These are phyloP conservation scores for Achaetomium macrosporum DNA, from an alignment of 2,329 filamentous ascomycete species.

Conservation along the genomic window DNA sequence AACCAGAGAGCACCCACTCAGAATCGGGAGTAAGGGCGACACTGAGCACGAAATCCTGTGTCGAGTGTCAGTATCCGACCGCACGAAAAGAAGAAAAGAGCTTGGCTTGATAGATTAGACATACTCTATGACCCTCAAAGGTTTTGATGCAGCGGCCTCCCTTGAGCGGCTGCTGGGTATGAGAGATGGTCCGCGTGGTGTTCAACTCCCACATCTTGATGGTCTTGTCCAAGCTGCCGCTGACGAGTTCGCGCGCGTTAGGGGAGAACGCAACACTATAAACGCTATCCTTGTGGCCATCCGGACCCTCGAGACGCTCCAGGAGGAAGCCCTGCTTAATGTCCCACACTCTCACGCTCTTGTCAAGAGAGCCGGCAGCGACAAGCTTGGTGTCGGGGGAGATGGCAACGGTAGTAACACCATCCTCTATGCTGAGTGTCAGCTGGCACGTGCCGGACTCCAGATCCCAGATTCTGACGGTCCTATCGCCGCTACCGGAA, in stretches of 20 bases:
- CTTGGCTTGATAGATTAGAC: constrained; percentile 24
- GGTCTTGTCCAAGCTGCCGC: constrained; percentile 91
- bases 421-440: constrained; percentile 88
- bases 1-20: constrained; percentile 93
- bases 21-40: constrained; percentile 93
- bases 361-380: constrained; percentile 90
- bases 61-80: constrained; percentile 26
- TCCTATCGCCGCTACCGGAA: constrained; percentile 87
- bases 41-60: constrained; percentile 87
- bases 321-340: constrained; percentile 78
- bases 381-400: constrained; percentile 93
- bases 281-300: constrained; percentile 94
- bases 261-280: constrained; percentile 96
- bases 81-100: neutral
- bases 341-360: constrained; percentile 97
- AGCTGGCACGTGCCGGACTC: constrained; percentile 75
- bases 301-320: constrained; percentile 84
- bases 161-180: constrained; percentile 55
- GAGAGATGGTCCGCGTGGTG: constrained; percentile 59
- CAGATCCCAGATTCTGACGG: constrained; percentile 96
- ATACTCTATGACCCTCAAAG: constrained; percentile 90
- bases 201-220: constrained; percentile 99
- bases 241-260: constrained; percentile 86
- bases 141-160: constrained; percentile 92
- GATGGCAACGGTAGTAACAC: constrained; percentile 94